A percentile compares a stretch with the other conserved stretches of the same genome.
phyloP scores from a whole-genome alignment of 2,329 filamentous ascomycete genomes.

The Penicillium frequentans region DNA sequence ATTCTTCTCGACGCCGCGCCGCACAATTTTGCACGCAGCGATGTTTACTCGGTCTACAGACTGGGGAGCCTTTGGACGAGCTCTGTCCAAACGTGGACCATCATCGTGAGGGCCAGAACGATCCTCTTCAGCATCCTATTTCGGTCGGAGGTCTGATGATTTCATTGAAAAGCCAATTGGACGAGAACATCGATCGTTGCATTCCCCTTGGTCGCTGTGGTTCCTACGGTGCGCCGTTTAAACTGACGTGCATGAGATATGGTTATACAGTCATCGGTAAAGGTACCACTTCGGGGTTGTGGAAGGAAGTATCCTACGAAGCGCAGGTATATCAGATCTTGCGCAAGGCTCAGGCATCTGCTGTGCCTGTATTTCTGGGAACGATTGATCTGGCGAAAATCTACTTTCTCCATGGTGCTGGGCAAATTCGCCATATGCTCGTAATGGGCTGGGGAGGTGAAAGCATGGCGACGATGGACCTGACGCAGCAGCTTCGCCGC shows the following conservation, averaged over 20 bases:
- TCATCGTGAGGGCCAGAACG: conserved; percentile 5
- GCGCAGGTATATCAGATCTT: background rate
- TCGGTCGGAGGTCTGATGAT: background rate
- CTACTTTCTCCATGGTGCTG: background rate
- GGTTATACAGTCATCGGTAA: background rate
- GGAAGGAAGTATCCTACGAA: conserved; percentile 3
- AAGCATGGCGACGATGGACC: background rate
- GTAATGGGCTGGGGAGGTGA: conserved; percentile 1
- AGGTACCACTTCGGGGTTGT: background rate
- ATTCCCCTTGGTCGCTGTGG: background rate
- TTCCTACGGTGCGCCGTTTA: background rate
- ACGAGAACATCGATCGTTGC: background rate
- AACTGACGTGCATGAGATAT: background rate
- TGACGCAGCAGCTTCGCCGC: background rate
- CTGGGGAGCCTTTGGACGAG: conserved; percentile 15
- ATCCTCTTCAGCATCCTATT: background rate
- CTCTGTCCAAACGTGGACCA: conserved; percentile 25
- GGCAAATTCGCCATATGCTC: conserved; percentile 3
- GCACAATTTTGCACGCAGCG: conserved; percentile 24
- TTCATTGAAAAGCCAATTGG: background rate
- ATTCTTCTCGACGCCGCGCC: conserved; percentile 10
- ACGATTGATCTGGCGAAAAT: background rate
- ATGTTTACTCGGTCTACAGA: conserved; percentile 25
- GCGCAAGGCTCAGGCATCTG: background rate
- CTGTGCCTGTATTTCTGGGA: background rate